Conservation (phyloP, 352 stramenopile species). For the Pythium myriotylum region DNA sequence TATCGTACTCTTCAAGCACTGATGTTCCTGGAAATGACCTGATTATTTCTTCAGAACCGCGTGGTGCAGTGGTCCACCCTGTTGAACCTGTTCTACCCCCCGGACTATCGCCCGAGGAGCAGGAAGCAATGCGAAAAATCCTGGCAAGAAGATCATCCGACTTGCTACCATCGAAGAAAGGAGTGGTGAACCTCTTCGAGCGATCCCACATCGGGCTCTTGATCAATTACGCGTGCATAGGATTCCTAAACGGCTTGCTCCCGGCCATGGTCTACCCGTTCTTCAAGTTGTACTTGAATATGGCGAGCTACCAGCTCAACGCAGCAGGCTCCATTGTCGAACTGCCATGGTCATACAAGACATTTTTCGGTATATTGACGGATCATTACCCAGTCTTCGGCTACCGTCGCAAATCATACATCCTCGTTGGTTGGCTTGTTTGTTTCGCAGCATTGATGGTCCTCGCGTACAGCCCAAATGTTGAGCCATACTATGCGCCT, state of each 20-base stretch:
- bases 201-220: conserved; percentile 51
- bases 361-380: conserved; percentile 70
- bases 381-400: conserved; percentile 66
- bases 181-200: conserved; percentile 44
- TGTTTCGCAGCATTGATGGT: conserved; percentile 54
- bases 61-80: conserved; percentile 5
- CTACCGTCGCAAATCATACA: conserved; percentile 73
- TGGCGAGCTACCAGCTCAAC: conserved; percentile 66
- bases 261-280: conserved; percentile 71
- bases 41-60: background rate
- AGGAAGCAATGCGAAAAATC: conserved; percentile 42
- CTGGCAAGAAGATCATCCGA: conserved; percentile 43
- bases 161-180: conserved; percentile 41
- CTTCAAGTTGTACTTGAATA: conserved; percentile 82
- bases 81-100: conserved; percentile 1
- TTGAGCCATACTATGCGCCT: conserved; percentile 51
- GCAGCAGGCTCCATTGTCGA: conserved; percentile 58
- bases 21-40: background rate
- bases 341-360: conserved; percentile 79
- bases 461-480: conserved; percentile 52
- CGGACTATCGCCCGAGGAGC: conserved; percentile 7
- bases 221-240: conserved; percentile 73
- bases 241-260: conserved; percentile 71
- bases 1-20: conserved; percentile 7
- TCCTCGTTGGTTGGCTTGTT: conserved; percentile 67